Conservation (phyloP, 306 rosid species). For the apple (Malus domestica) region DNA sequence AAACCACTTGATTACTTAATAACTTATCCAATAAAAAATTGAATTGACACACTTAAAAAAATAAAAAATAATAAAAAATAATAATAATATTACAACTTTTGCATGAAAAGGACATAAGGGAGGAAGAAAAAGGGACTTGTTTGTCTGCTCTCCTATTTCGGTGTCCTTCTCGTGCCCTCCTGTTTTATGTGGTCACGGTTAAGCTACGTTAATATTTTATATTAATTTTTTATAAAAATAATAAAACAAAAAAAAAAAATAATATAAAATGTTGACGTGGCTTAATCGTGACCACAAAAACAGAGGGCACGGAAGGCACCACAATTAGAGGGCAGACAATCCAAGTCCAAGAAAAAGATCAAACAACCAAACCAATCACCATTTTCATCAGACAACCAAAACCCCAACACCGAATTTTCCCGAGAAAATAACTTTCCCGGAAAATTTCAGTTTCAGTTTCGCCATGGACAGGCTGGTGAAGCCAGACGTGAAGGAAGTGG, state of each 20-base stretch:
- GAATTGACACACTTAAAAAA: neutral
- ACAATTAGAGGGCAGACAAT: no score
- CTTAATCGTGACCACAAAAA: no score
- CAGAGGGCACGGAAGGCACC: no score
- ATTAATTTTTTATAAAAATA: no score
- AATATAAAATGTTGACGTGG: no score
- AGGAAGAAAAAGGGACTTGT: neutral
- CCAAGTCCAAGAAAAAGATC: neutral
- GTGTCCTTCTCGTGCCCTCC: no score
- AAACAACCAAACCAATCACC: neutral
- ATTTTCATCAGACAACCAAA: neutral
- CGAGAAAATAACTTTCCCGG: neutral
- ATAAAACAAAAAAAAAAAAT: no score
- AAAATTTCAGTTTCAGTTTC: neutral
- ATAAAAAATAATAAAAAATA: neutral
- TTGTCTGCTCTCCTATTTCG: no score
- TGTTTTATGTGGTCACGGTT: no score
- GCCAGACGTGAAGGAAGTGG: constrained; percentile 62
- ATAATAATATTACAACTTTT: neutral
- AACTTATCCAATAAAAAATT: neutral
- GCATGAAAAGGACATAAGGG: neutral
- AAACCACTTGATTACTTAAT: neutral
- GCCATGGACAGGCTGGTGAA: constrained; percentile 89
- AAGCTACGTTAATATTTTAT: no score
- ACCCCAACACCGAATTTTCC: neutral